Evolutionary conservation across 73 alveolate genomes (phyloP).

Genomic region (Tetrahymena thermophila): DNA sequence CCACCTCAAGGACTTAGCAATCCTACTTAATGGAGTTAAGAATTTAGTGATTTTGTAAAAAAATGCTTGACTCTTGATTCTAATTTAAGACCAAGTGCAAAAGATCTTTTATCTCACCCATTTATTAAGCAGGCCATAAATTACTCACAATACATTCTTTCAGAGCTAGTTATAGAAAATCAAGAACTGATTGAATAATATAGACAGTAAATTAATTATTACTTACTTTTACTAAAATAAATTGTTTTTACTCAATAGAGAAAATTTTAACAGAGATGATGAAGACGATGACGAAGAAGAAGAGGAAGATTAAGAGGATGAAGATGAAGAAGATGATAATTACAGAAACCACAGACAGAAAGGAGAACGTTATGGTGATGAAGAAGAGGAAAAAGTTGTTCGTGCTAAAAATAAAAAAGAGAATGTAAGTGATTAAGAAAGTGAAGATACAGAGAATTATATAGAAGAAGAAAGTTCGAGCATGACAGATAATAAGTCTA

Average conservation of each 20-base stretch:
- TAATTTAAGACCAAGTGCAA: slow-evolving; percentile 88
- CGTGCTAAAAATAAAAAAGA: neutral
- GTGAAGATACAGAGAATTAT: neutral
- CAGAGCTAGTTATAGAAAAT: neutral
- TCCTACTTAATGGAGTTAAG: slow-evolving; percentile 87
- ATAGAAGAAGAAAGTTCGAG: neutral
- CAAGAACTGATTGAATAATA: neutral
- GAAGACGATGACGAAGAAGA: neutral
- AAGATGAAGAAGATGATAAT: neutral
- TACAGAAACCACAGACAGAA: neutral
- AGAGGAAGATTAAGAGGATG: neutral
- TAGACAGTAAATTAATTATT: neutral
- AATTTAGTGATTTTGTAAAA: slow-evolving; percentile 85
- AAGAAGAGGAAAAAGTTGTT: neutral
- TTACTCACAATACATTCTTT: neutral
- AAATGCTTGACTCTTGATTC: slow-evolving; percentile 84
- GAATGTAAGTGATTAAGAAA: neutral
- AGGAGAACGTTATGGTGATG: neutral
- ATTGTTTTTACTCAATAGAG: neutral
- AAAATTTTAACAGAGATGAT: neutral
- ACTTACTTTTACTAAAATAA: neutral
- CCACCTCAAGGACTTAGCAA: slow-evolving; percentile 89
- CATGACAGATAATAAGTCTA: neutral
- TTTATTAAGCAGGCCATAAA: slow-evolving; percentile 41
- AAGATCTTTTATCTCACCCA: slow-evolving; percentile 83